Evolutionary conservation across 108 stramenopile genomes (phyloP).

Genomic region (Nannochloropsis gaditana): DNA sequence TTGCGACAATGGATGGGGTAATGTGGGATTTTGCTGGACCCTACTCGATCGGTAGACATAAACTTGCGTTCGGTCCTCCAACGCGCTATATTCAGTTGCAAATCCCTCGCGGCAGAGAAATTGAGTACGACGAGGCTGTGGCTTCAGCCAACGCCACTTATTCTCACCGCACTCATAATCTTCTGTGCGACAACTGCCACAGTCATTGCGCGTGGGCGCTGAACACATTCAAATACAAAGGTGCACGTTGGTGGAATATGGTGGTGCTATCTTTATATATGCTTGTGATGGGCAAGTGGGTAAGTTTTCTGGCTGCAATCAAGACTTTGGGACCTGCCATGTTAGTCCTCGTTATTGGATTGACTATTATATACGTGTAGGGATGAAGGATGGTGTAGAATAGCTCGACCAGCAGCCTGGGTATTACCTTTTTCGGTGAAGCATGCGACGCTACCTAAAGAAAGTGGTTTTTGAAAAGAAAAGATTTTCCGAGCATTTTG

Average conservation of each 20-base stretch:
- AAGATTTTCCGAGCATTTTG: too few relatives aligned
- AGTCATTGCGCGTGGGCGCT: conserved; percentile 87
- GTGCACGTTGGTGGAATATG: conserved; percentile 81
- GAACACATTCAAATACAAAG: conserved; percentile 68
- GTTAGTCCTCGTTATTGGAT: conserved; percentile 25
- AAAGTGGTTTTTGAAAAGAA: too few relatives aligned
- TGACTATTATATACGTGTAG: conserved; percentile 19
- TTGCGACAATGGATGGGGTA: conserved; percentile 70
- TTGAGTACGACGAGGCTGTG: conserved; percentile 74
- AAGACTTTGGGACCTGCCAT: conserved; percentile 45
- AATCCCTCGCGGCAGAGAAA: conserved; percentile 21
- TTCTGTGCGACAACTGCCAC: conserved; percentile 96
- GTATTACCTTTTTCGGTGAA: too few relatives aligned
- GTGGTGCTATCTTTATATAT: conserved; percentile 78
- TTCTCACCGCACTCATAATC: conserved; percentile 80
- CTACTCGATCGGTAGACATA: conserved; percentile 72
- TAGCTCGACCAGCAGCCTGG: too few relatives aligned
- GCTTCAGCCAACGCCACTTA: conserved; percentile 74
- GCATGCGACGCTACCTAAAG: too few relatives aligned
- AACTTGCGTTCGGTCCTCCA: conserved; percentile 53
- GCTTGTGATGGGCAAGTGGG: conserved; percentile 74
- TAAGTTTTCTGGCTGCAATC: conserved; percentile 33
- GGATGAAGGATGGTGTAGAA: too few relatives aligned
- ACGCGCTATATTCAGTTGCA: conserved; percentile 56
- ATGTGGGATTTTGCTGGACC: conserved; percentile 92